phyloP scores from a whole-genome alignment of 169 alveolate genomes.

The Eimeria sp. region DNA sequence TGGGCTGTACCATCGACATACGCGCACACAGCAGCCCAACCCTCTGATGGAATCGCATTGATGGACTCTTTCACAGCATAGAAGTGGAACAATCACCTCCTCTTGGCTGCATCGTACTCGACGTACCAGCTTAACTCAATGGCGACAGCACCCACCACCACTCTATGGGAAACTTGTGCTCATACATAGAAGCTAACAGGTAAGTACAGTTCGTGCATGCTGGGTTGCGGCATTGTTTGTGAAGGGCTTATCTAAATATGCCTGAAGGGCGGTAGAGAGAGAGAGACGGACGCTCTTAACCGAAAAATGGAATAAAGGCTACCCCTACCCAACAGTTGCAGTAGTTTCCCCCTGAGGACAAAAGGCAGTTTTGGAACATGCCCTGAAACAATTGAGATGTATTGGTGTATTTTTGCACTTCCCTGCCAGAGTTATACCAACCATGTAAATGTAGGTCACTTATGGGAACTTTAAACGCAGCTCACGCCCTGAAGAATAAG shows the following conservation, averaged over 20 bases:
- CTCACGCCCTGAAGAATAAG: not conserved
- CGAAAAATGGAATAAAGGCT: not conserved
- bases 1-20: not conserved
- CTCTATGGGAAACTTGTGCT: not conserved
- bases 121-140: not conserved
- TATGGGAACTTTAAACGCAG: not conserved
- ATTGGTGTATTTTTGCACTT: not conserved
- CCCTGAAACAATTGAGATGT: not conserved
- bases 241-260: not conserved
- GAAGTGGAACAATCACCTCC: not conserved
- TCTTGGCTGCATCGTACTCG: not conserved
- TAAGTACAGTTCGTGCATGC: not conserved
- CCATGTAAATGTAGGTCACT: not conserved
- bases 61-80: not conserved
- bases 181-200: not conserved
- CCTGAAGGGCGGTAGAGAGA: not conserved
- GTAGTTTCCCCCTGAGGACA: not conserved
- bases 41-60: not conserved
- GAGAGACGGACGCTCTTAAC: constrained; percentile 4
- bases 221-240: not conserved
- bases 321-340: not conserved
- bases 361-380: not conserved
- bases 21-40: not conserved
- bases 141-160: not conserved
- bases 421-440: not conserved